Evolutionary conservation across 495 filamentous ascomycete species (phyloP), one percentile per base, ranked within the genome.

Genomic region (Barbatosphaeria neglecta): DNA sequence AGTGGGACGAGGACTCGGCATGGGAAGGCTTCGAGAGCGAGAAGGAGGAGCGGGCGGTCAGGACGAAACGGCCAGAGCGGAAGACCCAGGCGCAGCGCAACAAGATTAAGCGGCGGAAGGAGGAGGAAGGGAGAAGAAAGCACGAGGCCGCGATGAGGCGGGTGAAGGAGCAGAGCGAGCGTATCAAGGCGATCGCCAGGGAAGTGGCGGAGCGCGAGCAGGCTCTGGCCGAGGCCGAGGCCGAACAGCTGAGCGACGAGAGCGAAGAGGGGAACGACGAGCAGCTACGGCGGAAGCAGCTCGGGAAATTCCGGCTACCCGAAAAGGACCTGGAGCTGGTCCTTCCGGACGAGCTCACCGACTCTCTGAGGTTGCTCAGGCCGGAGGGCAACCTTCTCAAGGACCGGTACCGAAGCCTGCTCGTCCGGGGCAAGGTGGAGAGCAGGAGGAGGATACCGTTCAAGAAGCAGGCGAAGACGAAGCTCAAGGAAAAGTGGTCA

Each of bases 311-410:
- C 54, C 85, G 77, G 51, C 58, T 90, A 13, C 88, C 89, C 0
- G 80, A 89, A 54, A 82, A 83, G 52, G 77, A 80, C 6, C 69
- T 96, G 37, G 92, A 98, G 57, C 65, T 98, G 37, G 87, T 95
- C 5, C 73, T 98, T 22, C 87, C 88, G 3, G 90, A 96, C 54
- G 92, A 98, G 63, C 72, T 98, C 37, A 84, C 90, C 57, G 92
- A 98, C 48, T 95, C 87, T 4, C 67, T 98, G 25, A 74, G 92
- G 41, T 66, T 83, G 13, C 72, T 98, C 44, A 96, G 94, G 67
- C 92, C 92, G 2, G 90, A 98, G 64, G 92, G 92, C 16, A 94
- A 95, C 55, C 67, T 96, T 31, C 70, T 97, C 54, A 86, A 87
- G 52, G 92, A 98, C 53, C 75, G 92, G 22, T 96, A 93, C 70